phyloP scores from a whole-genome alignment of 352 stramenopile genomes.

The Pythium brachiatum region DNA sequence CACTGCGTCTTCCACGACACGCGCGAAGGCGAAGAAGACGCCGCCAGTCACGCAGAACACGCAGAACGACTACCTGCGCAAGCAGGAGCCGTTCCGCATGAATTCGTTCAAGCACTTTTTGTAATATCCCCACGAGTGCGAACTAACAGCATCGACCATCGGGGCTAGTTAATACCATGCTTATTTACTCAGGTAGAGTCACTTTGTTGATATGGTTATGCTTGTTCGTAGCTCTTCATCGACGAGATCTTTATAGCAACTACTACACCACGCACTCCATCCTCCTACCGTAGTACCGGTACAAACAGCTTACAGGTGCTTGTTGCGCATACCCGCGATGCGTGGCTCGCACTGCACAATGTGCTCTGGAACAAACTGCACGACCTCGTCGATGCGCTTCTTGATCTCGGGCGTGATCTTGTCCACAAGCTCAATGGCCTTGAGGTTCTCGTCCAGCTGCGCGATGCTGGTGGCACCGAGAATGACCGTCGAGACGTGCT shows the following conservation, averaged over 20 bases:
- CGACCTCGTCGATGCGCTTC: constrained; percentile 42
- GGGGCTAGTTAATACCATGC: too few relatives aligned
- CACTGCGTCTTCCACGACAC: constrained; percentile 11
- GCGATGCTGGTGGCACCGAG: constrained; percentile 45
- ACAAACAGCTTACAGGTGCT: constrained; percentile 13
- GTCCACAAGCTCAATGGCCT: constrained; percentile 33
- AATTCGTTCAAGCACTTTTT: constrained; percentile 27
- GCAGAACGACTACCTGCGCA: constrained; percentile 13
- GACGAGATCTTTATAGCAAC: not conserved
- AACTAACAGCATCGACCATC: too few relatives aligned
- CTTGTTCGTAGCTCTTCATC: not conserved
- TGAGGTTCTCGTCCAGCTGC: constrained; percentile 56
- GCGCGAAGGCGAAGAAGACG: constrained; percentile 10
- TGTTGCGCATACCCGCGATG: constrained; percentile 13
- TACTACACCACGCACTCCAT: too few relatives aligned
- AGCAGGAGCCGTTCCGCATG: constrained; percentile 20
- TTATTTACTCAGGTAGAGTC: not conserved
- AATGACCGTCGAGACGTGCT: constrained; percentile 54
- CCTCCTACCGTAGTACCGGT: too few relatives aligned
- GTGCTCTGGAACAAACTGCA: constrained; percentile 25
- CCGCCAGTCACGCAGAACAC: constrained; percentile 9
- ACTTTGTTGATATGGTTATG: too few relatives aligned
- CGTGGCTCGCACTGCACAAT: constrained; percentile 8
- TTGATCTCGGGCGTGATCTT: constrained; percentile 52
- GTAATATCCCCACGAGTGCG: not conserved